These are phyloP conservation scores for Vaccinium macrocarpon DNA, from an alignment of 148 eudicot species.

Conservation along the genomic window DNA sequence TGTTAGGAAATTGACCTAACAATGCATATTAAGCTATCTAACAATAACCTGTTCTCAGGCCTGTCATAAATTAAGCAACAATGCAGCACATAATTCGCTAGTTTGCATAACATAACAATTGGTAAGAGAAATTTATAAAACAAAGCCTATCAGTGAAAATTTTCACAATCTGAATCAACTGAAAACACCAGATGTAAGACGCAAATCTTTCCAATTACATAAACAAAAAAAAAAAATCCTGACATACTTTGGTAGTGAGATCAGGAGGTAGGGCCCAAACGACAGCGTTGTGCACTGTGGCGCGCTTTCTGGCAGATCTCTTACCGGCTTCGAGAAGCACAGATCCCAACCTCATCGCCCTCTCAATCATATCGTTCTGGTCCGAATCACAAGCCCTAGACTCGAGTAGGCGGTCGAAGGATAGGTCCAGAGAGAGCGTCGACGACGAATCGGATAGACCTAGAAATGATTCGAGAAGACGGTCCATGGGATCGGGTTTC, in stretches of 20 bases:
- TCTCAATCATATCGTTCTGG: constrained; percentile 39
- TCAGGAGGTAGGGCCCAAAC: constrained; percentile 49
- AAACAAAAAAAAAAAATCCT: not conserved
- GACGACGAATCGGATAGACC: constrained; percentile 37
- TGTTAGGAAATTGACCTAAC: too few relatives aligned
- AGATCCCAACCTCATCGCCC: constrained; percentile 43
- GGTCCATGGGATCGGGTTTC: constrained; percentile 26
- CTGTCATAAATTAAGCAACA: not conserved
- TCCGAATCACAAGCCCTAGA: constrained; percentile 42
- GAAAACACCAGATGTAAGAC: not conserved
- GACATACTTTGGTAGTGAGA: constrained; percentile 55
- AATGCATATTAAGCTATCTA: too few relatives aligned
- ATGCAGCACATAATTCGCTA: not conserved
- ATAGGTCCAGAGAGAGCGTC: constrained; percentile 26
- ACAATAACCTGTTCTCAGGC: not conserved
- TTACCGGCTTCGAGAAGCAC: constrained; percentile 50
- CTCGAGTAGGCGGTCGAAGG: constrained; percentile 44
- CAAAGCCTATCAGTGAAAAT: not conserved
- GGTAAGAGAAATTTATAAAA: too few relatives aligned
- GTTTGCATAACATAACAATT: not conserved
- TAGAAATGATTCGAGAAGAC: constrained; percentile 38
- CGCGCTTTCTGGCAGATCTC: constrained; percentile 43
- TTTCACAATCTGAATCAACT: not conserved
- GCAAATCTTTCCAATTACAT: not conserved
- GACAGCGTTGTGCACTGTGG: constrained; percentile 44